A percentile compares a stretch with the other conserved stretches of the same genome.
Evolutionary conservation across 2,329 filamentous ascomycete genomes (phyloP).

Genomic region (Monilinia fructigena): DNA sequence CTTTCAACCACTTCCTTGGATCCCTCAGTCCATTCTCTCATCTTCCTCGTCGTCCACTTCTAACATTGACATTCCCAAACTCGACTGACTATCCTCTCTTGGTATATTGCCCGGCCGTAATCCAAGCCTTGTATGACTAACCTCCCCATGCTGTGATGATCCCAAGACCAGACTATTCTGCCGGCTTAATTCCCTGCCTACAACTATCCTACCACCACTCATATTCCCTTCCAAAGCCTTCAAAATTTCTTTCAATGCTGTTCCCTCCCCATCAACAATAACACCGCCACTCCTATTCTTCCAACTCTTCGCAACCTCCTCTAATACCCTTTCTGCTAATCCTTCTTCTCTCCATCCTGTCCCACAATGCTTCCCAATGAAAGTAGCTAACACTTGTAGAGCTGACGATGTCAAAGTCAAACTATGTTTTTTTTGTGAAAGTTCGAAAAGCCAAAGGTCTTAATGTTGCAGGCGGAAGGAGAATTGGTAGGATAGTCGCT

Average conservation of each 20-base stretch:
- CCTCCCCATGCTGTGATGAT: slow-evolving; percentile 50
- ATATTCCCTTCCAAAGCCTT: slow-evolving; percentile 84
- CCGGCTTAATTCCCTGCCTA: slow-evolving; percentile 55
- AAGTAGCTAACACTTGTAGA: slow-evolving; percentile 77
- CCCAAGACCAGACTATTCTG: slow-evolving; percentile 66
- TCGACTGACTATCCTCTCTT: slow-evolving; percentile 63
- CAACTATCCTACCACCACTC: slow-evolving; percentile 72
- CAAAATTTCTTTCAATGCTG: slow-evolving; percentile 77
- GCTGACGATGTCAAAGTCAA: slow-evolving; percentile 87
- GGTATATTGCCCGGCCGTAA: slow-evolving; percentile 49
- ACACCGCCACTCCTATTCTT: slow-evolving; percentile 85
- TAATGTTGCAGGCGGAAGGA: slow-evolving; percentile 82
- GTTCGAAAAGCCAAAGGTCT: slow-evolving; percentile 90
- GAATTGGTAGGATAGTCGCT: slow-evolving; percentile 71
- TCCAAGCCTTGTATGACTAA: slow-evolving; percentile 56
- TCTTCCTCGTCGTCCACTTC: slow-evolving; percentile 56
- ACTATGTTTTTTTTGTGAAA: slow-evolving; percentile 97
- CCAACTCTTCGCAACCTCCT: slow-evolving; percentile 89
- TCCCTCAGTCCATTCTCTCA: slow-evolving; percentile 57
- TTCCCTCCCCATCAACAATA: slow-evolving; percentile 80
- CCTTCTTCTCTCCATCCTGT: slow-evolving; percentile 96
- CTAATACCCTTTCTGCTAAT: slow-evolving; percentile 84
- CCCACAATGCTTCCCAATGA: slow-evolving; percentile 91
- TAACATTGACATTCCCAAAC: slow-evolving; percentile 59
- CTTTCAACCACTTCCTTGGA: slow-evolving; percentile 77